A percentile compares a stretch with the other conserved stretches of the same genome.
phyloP scores from a whole-genome alignment of 306 rosid species.

The Purshia tridentata region DNA sequence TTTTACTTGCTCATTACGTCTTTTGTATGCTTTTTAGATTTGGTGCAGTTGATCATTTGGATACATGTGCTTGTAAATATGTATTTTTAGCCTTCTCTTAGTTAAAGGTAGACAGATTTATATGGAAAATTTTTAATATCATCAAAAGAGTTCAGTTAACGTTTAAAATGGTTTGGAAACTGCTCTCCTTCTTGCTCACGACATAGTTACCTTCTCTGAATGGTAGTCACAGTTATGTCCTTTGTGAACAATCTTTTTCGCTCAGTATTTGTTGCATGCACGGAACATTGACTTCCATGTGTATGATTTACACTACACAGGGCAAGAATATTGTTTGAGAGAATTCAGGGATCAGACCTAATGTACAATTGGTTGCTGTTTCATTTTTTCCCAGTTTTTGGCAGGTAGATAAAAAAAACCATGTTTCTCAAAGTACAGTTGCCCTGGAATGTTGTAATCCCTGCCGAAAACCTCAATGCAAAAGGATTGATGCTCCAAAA shows the following conservation, averaged over 20 bases:
- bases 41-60: neutral
- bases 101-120: neutral
- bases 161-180: neutral
- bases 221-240: neutral
- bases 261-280: too few relatives aligned
- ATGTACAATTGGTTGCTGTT: slow-evolving; percentile 9
- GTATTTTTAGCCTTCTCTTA: neutral
- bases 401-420: slow-evolving; percentile 24
- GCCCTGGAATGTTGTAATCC: slow-evolving; percentile 73
- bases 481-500: slow-evolving; percentile 70
- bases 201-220: too few relatives aligned
- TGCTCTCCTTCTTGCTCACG: too few relatives aligned
- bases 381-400: slow-evolving; percentile 20
- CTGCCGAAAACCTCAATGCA: slow-evolving; percentile 60
- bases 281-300: too few relatives aligned
- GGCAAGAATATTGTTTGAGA: neutral
- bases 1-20: neutral
- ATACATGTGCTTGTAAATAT: neutral
- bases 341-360: neutral
- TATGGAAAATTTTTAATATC: neutral
- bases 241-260: neutral
- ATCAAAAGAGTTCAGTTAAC: neutral
- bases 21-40: neutral
- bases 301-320: neutral
- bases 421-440: slow-evolving; percentile 79